Percentiles rank a stretch among this genome's conserved stretches.
phyloP scores from a whole-genome alignment of 805 yeast genomes.

The Helenozyma rhizophorensis region DNA sequence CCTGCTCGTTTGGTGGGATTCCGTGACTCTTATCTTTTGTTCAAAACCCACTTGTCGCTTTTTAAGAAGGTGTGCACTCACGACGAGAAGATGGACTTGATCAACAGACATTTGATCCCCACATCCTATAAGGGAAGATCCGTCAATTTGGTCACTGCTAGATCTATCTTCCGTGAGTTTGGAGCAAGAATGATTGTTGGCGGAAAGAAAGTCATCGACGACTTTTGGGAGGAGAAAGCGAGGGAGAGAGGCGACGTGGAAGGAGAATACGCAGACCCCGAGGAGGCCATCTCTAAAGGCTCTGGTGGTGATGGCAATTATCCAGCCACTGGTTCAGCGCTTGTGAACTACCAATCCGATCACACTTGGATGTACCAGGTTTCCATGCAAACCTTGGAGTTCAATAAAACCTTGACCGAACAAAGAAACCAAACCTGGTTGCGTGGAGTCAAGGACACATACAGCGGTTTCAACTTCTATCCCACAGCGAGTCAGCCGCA shows the following conservation, averaged over 20 bases:
- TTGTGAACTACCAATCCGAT: slow-evolving; percentile 46
- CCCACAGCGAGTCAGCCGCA: slow-evolving; percentile 77
- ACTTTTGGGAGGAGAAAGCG: slow-evolving; percentile 71
- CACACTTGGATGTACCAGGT: slow-evolving; percentile 84
- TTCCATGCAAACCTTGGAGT: slow-evolving; percentile 71
- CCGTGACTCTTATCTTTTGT: slow-evolving; percentile 83
- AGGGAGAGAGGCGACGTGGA: slow-evolving; percentile 59
- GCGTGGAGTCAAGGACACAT: slow-evolving; percentile 70
- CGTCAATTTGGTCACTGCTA: slow-evolving; percentile 86
- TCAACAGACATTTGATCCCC: slow-evolving; percentile 77
- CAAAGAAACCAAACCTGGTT: slow-evolving; percentile 52
- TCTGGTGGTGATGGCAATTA: slow-evolving; percentile 15
- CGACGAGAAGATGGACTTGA: slow-evolving; percentile 77
- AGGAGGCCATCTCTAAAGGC: slow-evolving; percentile 12
- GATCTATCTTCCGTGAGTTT: slow-evolving; percentile 84
- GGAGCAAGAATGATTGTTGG: slow-evolving; percentile 80
- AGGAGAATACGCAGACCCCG: slow-evolving; percentile 70
- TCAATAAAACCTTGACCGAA: slow-evolving; percentile 57
- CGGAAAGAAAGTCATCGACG: slow-evolving; percentile 80
- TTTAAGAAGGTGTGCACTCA: slow-evolving; percentile 70
- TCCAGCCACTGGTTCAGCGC: slow-evolving; percentile 35
- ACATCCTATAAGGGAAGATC: slow-evolving; percentile 87
- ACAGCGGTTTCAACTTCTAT: slow-evolving; percentile 75
- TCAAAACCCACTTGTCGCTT: slow-evolving; percentile 77
- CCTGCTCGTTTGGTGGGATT: slow-evolving; percentile 95